Evolutionary conservation across 306 rosid species (phyloP).

Genomic region (cucumber (Cucumis sativus)): DNA sequence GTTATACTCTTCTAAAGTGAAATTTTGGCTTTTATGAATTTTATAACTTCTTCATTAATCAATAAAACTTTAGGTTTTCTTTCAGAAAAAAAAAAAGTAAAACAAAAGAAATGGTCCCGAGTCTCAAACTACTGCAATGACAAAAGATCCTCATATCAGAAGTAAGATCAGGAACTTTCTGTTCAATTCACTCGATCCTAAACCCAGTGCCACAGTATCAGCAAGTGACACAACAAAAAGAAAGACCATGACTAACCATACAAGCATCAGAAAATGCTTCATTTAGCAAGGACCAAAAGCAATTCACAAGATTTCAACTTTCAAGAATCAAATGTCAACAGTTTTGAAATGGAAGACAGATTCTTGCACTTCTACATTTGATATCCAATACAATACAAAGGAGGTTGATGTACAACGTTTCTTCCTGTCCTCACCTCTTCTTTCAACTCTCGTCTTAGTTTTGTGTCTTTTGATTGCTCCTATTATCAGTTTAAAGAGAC

Average conservation of each 20-base stretch:
- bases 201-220: not conserved
- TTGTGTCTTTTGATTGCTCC: not conserved
- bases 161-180: not conserved
- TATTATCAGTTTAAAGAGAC: not conserved
- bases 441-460: not conserved
- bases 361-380: not conserved
- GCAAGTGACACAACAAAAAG: not conserved
- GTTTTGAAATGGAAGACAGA: not conserved
- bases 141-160: not conserved
- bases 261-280: slow-evolving; percentile 4
- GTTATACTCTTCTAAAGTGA: not conserved
- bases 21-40: not conserved
- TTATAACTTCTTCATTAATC: not conserved
- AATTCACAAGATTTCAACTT: not conserved
- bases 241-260: not conserved
- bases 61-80: not conserved
- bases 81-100: not conserved
- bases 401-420: not conserved
- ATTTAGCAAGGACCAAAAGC: not conserved
- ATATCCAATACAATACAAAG: not conserved
- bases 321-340: not conserved
- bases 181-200: not conserved
- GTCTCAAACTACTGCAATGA: not conserved
- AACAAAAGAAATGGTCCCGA: not conserved
- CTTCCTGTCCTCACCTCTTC: not conserved